Conservation (phyloP, 257 asterid genomes). For the Linderniella brevidens region DNA sequence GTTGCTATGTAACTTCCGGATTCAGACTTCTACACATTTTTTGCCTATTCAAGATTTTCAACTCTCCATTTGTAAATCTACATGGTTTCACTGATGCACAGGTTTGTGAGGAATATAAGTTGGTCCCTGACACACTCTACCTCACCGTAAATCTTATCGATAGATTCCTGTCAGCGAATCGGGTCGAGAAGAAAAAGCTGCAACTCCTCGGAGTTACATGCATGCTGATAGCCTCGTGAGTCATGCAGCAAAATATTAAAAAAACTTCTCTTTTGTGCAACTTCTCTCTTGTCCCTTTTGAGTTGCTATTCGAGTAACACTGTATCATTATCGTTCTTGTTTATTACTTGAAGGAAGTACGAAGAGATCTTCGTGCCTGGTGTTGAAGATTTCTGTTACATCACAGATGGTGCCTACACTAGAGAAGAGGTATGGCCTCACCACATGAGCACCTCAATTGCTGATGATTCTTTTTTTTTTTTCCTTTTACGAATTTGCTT, state of each 20-base stretch:
- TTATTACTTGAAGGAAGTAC: constrained; percentile 43
- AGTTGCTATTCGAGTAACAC: neutral
- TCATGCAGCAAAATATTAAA: constrained; percentile 2
- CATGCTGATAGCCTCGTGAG: constrained; percentile 98
- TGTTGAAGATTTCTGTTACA: constrained; percentile 80
- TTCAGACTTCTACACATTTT: neutral
- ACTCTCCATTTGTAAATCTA: neutral
- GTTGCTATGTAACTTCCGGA: neutral
- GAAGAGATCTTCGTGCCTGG: constrained; percentile 95
- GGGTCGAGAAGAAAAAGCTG: constrained; percentile 68
- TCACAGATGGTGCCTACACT: constrained; percentile 83
- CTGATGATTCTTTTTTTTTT: no score
- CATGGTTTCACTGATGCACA: constrained; percentile 16
- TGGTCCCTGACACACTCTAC: constrained; percentile 91
- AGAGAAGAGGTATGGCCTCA: constrained; percentile 60
- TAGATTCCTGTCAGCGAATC: constrained; percentile 56
- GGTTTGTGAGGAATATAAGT: constrained; percentile 90
- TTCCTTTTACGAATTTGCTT: no score
- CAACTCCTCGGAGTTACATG: constrained; percentile 95
- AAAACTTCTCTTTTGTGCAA: neutral
- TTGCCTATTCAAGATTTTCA: neutral
- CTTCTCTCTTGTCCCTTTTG: neutral
- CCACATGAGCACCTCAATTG: neutral
- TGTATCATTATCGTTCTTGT: neutral
- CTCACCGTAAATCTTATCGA: constrained; percentile 89